Conservation (phyloP, 2,329 filamentous ascomycete genomes). For the Aspergillus carbonarius region DNA sequence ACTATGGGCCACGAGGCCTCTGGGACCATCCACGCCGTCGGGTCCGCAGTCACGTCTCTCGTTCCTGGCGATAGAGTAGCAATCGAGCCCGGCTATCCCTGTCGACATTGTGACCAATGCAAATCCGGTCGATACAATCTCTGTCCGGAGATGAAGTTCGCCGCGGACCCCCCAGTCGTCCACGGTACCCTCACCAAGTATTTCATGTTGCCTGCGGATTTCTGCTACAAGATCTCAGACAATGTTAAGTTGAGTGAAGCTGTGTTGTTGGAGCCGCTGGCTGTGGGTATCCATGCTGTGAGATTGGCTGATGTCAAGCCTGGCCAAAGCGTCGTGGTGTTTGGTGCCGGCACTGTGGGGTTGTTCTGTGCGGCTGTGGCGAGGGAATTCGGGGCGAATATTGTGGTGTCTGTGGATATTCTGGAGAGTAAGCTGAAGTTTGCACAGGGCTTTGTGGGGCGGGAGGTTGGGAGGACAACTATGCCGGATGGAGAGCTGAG, state of each 20-base stretch:
- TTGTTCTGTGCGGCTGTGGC: conserved; percentile 82
- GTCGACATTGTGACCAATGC: conserved; percentile 37
- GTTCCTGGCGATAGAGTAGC: conserved; percentile 34
- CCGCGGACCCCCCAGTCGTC: conserved; percentile 37
- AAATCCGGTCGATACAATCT: conserved; percentile 43
- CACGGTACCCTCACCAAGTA: conserved; percentile 42
- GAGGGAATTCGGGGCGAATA: conserved; percentile 72
- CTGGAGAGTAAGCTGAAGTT: not conserved
- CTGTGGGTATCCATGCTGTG: conserved; percentile 49
- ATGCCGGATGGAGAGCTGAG: not conserved
- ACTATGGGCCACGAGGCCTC: conserved; percentile 39
- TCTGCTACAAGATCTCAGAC: conserved; percentile 40
- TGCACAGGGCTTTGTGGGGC: not conserved
- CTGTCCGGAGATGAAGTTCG: conserved; percentile 42
- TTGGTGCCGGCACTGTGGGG: conserved; percentile 77
- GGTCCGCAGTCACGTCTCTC: conserved; percentile 24
- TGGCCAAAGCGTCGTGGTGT: conserved; percentile 50
- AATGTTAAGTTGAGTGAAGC: conserved; percentile 43
- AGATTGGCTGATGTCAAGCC: conserved; percentile 40
- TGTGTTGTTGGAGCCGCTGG: conserved; percentile 50
- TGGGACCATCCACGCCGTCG: conserved; percentile 28
- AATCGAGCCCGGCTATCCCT: conserved; percentile 38
- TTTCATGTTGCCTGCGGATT: conserved; percentile 40
- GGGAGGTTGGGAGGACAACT: not conserved
- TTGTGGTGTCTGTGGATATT: conserved; percentile 55